Conservation (phyloP, 306 rosid species). For the Luffa acutangula region DNA sequence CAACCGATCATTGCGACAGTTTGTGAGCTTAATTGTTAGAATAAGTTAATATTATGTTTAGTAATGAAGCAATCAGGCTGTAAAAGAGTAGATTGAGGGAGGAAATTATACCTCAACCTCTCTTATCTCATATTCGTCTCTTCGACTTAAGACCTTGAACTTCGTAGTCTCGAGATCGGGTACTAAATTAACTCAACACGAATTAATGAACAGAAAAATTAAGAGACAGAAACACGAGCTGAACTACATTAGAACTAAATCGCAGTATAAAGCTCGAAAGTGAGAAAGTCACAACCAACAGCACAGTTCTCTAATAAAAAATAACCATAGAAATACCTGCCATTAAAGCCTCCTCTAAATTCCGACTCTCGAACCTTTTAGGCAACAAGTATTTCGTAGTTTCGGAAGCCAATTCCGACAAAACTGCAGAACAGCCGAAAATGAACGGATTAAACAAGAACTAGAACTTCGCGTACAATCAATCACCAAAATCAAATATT, state of each 20-base stretch:
- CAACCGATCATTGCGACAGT: slow-evolving; percentile 14
- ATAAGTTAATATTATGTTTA: not conserved
- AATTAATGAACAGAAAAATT: not conserved
- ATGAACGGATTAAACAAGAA: not conserved
- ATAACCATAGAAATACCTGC: slow-evolving; percentile 23
- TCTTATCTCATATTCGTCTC: slow-evolving; percentile 68
- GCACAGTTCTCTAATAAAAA: not conserved
- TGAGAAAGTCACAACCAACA: slow-evolving; percentile 1
- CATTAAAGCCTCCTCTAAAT: slow-evolving; percentile 87
- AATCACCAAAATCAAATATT: not conserved
- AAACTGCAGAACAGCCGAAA: slow-evolving; percentile 24
- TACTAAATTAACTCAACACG: slow-evolving; percentile 33
- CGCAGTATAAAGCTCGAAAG: not conserved
- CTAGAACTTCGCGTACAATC: not conserved
- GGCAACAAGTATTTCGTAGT: slow-evolving; percentile 67
- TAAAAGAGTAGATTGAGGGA: not conserved
- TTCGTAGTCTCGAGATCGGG: slow-evolving; percentile 80
- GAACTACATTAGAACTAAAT: not conserved
- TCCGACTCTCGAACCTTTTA: slow-evolving; percentile 64
- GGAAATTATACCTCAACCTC: slow-evolving; percentile 55
- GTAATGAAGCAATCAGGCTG: not conserved
- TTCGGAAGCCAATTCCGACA: slow-evolving; percentile 50
- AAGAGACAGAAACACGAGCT: slow-evolving; percentile 1
- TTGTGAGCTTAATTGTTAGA: not conserved
- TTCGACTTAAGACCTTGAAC: slow-evolving; percentile 55